Evolutionary conservation across 371 early-diverging fungal genomes (phyloP).

Genomic region (Coemansia sp.): DNA sequence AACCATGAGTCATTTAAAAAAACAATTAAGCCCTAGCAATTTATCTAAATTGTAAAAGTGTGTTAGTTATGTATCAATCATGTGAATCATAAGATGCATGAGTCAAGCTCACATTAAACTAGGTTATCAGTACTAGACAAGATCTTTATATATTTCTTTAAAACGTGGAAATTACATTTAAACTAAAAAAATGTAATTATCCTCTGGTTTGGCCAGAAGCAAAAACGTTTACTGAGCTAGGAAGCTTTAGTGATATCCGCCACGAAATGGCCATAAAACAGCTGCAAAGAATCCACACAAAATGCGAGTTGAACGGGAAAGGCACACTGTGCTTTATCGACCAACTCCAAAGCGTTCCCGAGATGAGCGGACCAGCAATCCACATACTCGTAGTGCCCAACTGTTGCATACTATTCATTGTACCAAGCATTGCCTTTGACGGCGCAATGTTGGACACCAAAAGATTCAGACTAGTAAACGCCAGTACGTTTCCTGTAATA

Average conservation of each 20-base stretch:
- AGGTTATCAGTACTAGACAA: not conserved
- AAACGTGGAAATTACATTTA: not conserved
- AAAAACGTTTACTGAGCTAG: slow-evolving; percentile 32
- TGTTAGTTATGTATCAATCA: no score
- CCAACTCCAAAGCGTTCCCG: slow-evolving; percentile 43
- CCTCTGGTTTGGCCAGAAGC: slow-evolving; percentile 1
- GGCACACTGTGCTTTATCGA: slow-evolving; percentile 33
- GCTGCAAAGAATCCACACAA: slow-evolving; percentile 36
- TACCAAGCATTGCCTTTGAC: slow-evolving; percentile 31
- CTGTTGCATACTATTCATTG: slow-evolving; percentile 51
- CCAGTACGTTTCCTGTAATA: slow-evolving; percentile 15
- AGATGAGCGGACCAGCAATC: slow-evolving; percentile 35
- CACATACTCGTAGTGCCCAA: slow-evolving; percentile 22
- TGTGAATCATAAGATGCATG: no score
- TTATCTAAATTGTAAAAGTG: no score
- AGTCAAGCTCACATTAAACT: no score
- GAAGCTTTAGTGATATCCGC: slow-evolving; percentile 14
- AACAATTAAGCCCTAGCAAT: no score
- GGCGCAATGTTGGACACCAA: slow-evolving; percentile 46
- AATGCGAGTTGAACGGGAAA: slow-evolving; percentile 46
- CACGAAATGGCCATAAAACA: slow-evolving; percentile 1
- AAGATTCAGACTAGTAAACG: slow-evolving; percentile 43
- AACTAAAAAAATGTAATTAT: not conserved
- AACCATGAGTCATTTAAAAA: no score
- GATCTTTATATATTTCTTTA: not conserved